A percentile compares a stretch with the other conserved stretches of the same genome.
These are phyloP conservation scores for Boletus rex-veris DNA, from an alignment of 768 basidiomycete genomes.

Conservation along the genomic window DNA sequence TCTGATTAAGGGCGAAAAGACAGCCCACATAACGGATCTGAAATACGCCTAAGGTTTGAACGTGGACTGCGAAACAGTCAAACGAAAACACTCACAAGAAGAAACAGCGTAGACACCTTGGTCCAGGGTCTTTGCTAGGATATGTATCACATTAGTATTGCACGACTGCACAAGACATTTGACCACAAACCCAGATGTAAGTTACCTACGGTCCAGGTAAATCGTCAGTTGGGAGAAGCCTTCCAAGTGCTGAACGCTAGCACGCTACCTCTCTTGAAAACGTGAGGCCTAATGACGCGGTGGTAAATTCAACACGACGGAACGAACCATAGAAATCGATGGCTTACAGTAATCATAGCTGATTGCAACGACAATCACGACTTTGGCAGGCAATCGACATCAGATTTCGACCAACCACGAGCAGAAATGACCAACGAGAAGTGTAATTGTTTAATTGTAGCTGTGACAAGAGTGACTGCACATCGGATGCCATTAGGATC, in stretches of 20 bases:
- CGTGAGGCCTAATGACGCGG: background rate
- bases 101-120: background rate
- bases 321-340: background rate
- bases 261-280: slow-evolving; percentile 1
- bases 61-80: background rate
- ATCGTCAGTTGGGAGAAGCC: background rate
- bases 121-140: background rate
- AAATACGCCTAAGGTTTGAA: background rate
- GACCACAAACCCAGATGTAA: slow-evolving; percentile 4
- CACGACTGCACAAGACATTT: background rate
- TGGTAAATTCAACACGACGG: background rate
- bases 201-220: background rate
- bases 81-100: background rate
- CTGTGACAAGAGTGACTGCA: background rate
- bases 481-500: background rate
- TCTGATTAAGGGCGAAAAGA: background rate
- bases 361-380: background rate
- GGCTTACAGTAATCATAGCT: background rate
- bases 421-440: background rate
- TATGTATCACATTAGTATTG: background rate
- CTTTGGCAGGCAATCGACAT: background rate
- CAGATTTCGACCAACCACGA: background rate
- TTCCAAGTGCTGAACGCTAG: background rate
- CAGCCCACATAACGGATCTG: slow-evolving; percentile 1
- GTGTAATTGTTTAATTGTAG: background rate